phyloP scores from a whole-genome alignment of 1,284 basidiomycete genomes.

The Heterobasidion annosum region DNA sequence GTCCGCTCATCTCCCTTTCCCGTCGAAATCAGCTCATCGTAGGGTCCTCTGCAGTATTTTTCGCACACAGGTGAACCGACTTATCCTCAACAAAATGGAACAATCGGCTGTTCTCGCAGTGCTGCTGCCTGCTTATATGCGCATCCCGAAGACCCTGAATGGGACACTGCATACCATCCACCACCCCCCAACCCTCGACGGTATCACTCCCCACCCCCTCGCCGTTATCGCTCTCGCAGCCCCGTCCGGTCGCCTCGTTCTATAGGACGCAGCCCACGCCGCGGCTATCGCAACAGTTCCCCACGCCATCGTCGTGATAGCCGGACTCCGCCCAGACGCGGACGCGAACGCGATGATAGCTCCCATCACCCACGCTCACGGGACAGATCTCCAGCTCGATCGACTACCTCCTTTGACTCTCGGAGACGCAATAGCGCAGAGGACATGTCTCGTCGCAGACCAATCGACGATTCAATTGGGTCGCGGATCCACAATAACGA shows the following conservation, averaged over 20 bases:
- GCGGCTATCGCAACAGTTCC: not conserved
- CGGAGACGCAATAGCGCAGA: not conserved
- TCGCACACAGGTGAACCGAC: not conserved
- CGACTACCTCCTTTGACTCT: not conserved
- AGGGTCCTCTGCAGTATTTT: not conserved
- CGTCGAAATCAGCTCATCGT: not conserved
- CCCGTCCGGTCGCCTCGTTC: not conserved
- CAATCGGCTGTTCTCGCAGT: constrained; percentile 4
- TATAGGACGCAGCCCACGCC: constrained; percentile 2
- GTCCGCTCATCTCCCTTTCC: not conserved
- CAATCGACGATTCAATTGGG: not conserved
- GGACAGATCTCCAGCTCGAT: not conserved
- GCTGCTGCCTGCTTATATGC: constrained; percentile 16
- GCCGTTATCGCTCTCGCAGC: constrained; percentile 1
- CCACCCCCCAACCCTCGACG: not conserved
- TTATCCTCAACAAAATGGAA: not conserved
- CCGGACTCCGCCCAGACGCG: too few species aligned
- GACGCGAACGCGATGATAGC: too few species aligned
- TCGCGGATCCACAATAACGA: not conserved
- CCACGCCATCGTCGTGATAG: not conserved
- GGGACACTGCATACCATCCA: constrained; percentile 6
- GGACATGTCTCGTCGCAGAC: not conserved
- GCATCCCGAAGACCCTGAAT: constrained; percentile 19
- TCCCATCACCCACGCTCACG: too few species aligned
- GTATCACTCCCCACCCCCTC: not conserved